Conservation (phyloP, 1,284 basidiomycete species). For the Ustilago tritici region DNA sequence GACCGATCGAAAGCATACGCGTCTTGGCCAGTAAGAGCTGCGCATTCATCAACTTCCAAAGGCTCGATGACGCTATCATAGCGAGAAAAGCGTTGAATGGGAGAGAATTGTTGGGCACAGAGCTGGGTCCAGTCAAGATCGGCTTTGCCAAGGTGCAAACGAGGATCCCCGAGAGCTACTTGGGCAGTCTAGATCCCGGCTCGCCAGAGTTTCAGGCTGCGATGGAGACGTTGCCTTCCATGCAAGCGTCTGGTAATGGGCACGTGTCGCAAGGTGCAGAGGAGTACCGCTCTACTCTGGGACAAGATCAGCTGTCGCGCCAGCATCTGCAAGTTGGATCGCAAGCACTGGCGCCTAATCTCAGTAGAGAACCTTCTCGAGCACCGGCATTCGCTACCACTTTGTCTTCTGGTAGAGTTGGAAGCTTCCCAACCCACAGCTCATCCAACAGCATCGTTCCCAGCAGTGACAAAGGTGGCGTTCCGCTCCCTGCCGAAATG, state of each 20-base stretch:
- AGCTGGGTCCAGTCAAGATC: constrained; percentile 94
- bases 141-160: constrained; percentile 92
- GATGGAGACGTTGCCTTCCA: constrained; percentile 47
- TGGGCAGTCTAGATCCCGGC: constrained; percentile 30
- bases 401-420: constrained; percentile 73
- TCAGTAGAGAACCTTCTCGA: constrained; percentile 30
- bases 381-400: neutral
- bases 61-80: constrained; percentile 92
- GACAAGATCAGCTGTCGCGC: constrained; percentile 82
- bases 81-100: constrained; percentile 95
- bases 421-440: constrained; percentile 53
- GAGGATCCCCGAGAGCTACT: constrained; percentile 26
- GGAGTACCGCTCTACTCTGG: constrained; percentile 89
- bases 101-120: constrained; percentile 91
- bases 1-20: constrained; percentile 94
- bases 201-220: constrained; percentile 46
- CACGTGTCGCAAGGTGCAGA: constrained; percentile 91
- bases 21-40: constrained; percentile 97
- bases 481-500: constrained; percentile 66
- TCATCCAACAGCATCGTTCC: constrained; percentile 67
- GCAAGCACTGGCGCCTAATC: constrained; percentile 26
- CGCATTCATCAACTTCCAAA: constrained; percentile 95
- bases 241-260: constrained; percentile 84
- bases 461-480: constrained; percentile 68
- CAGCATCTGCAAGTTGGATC: constrained; percentile 29